A percentile compares a stretch with the other conserved stretches of the same genome.
Conservation (phyloP, 2,329 filamentous ascomycete genomes). For the Aureobasidium sp. region DNA sequence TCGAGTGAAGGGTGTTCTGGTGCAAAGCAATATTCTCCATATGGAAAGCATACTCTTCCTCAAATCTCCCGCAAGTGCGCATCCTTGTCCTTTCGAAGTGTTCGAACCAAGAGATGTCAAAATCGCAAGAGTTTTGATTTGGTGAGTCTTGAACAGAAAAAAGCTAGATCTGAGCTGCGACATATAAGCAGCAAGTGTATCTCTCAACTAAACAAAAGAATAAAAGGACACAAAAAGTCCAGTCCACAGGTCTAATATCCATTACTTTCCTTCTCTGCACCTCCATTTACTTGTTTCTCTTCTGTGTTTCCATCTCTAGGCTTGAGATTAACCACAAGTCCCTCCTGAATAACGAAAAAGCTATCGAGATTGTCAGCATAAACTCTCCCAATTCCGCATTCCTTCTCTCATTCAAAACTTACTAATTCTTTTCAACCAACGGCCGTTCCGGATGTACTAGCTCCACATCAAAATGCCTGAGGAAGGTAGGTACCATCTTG, state of each 20-base stretch:
- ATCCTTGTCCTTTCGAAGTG: too few species aligned
- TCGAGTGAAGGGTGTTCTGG: too few species aligned
- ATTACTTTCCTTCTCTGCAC: neutral
- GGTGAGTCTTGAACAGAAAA: too few species aligned
- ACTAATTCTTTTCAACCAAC: conserved; percentile 4
- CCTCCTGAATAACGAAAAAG: conserved; percentile 8
- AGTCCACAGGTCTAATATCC: neutral
- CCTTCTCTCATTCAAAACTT: neutral
- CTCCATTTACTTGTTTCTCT: neutral
- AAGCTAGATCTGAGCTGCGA: too few species aligned
- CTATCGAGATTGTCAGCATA: neutral
- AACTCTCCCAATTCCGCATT: neutral
- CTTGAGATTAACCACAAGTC: neutral
- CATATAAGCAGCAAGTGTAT: too few species aligned
- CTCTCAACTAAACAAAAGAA: neutral
- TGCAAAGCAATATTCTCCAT: too few species aligned
- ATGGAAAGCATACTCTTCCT: too few species aligned
- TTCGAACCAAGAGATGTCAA: too few species aligned
- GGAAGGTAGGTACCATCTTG: conserved; percentile 25
- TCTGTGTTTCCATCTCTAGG: neutral
- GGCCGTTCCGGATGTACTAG: neutral
- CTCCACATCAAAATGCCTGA: conserved; percentile 3
- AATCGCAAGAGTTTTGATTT: too few species aligned
- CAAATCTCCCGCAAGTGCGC: too few species aligned
- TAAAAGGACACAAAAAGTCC: neutral